Evolutionary conservation across 208 protist species (phyloP).

Genomic region (Acanthamoeba sp.): DNA sequence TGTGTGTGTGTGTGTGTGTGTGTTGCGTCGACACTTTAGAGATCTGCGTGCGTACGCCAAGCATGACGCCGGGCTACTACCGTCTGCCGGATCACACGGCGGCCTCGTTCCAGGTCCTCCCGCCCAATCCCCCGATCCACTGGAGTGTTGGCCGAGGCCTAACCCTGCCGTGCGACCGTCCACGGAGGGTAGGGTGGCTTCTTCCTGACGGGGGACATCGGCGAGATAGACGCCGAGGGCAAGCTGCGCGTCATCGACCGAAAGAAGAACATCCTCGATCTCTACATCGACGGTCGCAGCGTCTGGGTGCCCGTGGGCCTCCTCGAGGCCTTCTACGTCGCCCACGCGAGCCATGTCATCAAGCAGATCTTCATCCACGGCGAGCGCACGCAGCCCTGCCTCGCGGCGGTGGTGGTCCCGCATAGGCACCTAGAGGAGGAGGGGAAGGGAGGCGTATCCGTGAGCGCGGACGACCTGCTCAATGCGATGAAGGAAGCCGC

Average conservation of each 20-base stretch:
- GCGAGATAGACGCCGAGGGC: not conserved
- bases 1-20: too few relatives aligned
- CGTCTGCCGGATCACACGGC: conserved; percentile 69
- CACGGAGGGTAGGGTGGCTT: conserved; percentile 2
- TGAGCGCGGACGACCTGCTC: not conserved
- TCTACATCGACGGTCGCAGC: conserved; percentile 56
- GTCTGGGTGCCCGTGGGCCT: conserved; percentile 6
- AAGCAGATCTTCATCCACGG: conserved; percentile 11
- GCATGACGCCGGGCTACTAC: conserved; percentile 73
- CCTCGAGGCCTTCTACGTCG: conserved; percentile 11
- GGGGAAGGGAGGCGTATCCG: not conserved
- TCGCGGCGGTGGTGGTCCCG: not conserved
- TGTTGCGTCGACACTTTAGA: not conserved
- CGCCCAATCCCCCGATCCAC: too few relatives aligned
- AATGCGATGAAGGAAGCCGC: not conserved
- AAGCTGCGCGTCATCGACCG: conserved; percentile 76
- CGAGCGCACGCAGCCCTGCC: conserved; percentile 13
- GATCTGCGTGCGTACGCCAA: not conserved
- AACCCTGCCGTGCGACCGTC: not conserved
- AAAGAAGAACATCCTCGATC: conserved; percentile 77
- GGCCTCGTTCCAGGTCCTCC: not conserved
- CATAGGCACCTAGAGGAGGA: not conserved
- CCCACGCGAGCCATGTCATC: not conserved
- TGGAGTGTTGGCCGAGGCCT: not conserved
- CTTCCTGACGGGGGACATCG: conserved; percentile 76